Evolutionary conservation across 257 asterid species (phyloP), one percentile per base, ranked within the genome.

Genomic region (Gentiana straminea): DNA sequence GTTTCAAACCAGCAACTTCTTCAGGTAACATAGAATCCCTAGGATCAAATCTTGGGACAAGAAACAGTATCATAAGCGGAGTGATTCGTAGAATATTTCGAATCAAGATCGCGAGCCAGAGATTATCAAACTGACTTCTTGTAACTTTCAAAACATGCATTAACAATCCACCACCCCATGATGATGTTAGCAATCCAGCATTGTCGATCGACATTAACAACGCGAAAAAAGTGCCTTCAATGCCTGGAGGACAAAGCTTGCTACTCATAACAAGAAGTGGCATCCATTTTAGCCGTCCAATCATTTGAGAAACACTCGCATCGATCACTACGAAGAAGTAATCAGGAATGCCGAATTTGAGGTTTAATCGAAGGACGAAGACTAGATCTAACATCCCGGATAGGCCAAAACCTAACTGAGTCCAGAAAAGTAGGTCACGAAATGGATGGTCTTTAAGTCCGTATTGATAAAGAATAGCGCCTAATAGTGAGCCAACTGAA

Each of bases 181-280:
- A 78, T 10, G 97, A 77, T 8, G 97, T 78, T 55, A 89, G 81
- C 51, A 86, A 69, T 9, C 97, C 97, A 12, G 88, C 73, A 57
- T 89, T 89, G 52, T 89, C 97, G 7, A 89, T 89, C 0, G 95
- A 86, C 95, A 86, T 89, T 38, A 89, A 86, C 73, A 89, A 64
- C 35, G 95, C 95, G n/a, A 89, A 89, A 61, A 89, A 83, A 0
- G 95, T 86, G 61, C 97, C 97, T 62, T 89, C 95, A 0, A 89
- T 84, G 55, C 97, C 97, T 7, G 86, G 71, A 39, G 97, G 97
- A 64, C 97, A 89, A 9, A 89, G 75, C 79, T 77, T 86, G 12
- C 95, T 75, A 67, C 88, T 89, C 35, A 89, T 78, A 50, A 89
- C 95, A 33, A 86, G 94, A 56, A 86, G 97, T 2, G 97, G 97